These are phyloP conservation scores for Picocystis salinarum DNA, from an alignment of 139 green algal genomes.

Conservation along the genomic window DNA sequence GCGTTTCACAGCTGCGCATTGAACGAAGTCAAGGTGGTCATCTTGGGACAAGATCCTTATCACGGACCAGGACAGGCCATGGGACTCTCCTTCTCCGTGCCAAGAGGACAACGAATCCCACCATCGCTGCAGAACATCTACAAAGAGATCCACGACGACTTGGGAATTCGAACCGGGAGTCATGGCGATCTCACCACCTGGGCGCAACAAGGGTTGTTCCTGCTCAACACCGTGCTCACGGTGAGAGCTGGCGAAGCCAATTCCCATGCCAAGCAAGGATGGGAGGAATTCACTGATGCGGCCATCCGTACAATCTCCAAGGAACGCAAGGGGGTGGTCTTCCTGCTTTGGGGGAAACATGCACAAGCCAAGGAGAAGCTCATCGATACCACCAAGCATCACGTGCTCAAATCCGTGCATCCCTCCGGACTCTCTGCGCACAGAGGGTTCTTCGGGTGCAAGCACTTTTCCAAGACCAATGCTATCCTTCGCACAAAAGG, in stretches of 20 bases:
- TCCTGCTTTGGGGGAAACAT: conserved; percentile 77
- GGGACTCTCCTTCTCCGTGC: conserved; percentile 86
- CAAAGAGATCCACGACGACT: conserved; percentile 54
- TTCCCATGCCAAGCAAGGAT: conserved; percentile 72
- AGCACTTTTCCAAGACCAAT: conserved; percentile 67
- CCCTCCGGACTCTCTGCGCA: conserved; percentile 40
- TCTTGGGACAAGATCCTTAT: conserved; percentile 73
- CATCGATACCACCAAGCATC: conserved; percentile 33
- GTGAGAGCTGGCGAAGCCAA: conserved; percentile 52
- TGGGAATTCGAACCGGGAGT: conserved; percentile 23
- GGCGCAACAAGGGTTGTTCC: conserved; percentile 56
- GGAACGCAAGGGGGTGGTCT: conserved; percentile 50
- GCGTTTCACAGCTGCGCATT: conserved; percentile 18
- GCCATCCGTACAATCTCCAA: conserved; percentile 45
- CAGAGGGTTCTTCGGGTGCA: conserved; percentile 73
- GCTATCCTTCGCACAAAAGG: conserved; percentile 33
- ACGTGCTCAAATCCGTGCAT: conserved; percentile 47
- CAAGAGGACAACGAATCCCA: conserved; percentile 31
- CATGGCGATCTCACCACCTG: conserved; percentile 52
- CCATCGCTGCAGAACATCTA: conserved; percentile 34
- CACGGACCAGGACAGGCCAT: conserved; percentile 73
- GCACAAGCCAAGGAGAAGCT: conserved; percentile 32
- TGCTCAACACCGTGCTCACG: conserved; percentile 87
- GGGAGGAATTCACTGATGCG: conserved; percentile 77
- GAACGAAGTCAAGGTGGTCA: conserved; percentile 18